These are phyloP conservation scores for Calycina marina DNA, from an alignment of 2,329 filamentous ascomycete genomes.

Conservation along the genomic window DNA sequence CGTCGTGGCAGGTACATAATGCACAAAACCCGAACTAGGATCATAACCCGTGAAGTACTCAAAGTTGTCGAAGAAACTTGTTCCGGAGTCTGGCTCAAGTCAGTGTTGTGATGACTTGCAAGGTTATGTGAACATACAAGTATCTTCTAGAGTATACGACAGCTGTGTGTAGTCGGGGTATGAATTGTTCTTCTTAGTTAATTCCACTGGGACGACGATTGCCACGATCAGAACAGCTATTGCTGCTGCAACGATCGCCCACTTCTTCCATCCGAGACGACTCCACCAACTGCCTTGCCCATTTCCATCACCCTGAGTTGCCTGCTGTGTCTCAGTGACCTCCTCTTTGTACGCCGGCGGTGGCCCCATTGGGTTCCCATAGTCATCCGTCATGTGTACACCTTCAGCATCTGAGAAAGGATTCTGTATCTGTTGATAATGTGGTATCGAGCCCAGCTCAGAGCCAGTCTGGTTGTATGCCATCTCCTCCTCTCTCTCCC, in stretches of 20 bases:
- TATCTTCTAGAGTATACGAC: conserved; percentile 27
- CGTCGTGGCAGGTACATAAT: conserved; percentile 25
- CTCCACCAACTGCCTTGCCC: conserved; percentile 27
- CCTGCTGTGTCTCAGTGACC: no score
- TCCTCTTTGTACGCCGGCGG: conserved; percentile 10
- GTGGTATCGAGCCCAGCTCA: no score
- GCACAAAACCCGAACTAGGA: conserved; percentile 29
- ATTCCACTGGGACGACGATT: conserved; percentile 29
- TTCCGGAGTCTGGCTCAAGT: conserved; percentile 21
- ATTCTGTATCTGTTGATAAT: no score
- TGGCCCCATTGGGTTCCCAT: conserved; percentile 1
- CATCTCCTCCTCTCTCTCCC: no score
- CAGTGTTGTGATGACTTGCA: not conserved
- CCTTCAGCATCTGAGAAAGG: conserved; percentile 2
- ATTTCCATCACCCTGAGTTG: no score
- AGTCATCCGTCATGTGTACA: conserved; percentile 2
- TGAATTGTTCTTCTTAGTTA: conserved; percentile 21
- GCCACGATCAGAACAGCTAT: conserved; percentile 31
- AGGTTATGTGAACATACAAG: conserved; percentile 19
- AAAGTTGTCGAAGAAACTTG: conserved; percentile 30
- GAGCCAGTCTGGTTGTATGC: no score
- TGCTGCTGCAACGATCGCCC: conserved; percentile 28
- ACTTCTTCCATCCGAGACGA: conserved; percentile 39
- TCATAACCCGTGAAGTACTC: conserved; percentile 30
- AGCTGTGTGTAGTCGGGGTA: conserved; percentile 30